Base-by-base conservation (phyloP, 176 grass and related monocot genomes). In the Hordeum vulgare region DNA sequence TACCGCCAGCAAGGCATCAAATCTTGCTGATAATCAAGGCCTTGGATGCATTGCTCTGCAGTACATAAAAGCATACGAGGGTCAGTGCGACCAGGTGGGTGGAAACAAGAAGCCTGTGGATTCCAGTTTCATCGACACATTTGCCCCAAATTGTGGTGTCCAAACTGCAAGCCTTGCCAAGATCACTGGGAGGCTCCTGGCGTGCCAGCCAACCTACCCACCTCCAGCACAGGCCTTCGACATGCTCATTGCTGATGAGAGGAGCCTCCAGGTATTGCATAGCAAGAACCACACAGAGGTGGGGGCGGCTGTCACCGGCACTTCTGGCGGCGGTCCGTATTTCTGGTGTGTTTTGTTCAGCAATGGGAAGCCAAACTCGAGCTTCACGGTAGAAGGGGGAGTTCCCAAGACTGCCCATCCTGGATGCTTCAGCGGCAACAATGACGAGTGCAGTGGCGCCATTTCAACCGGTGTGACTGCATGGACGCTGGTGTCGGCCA, bases 271-370 rank as follows among this genome's bases (percentile, higher is more conserved):
- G 37, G 60, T 96, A 9, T 7, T 99, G 60, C 86, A 99, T 21
- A 75, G 71, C 80, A 99, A 94, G 84, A 99, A 94, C 80, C 93
- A 99, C 77, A 90, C 87, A 0, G 80, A 95, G 82, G 81, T 96
- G 17, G 96, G 91, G 15, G 91, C 91, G 3, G 93, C 93, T 4
- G 85, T 94, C 31, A 96, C 70, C 4, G 91, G 93, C 35, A 99
- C 83, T 0, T 91, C 92, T 23, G 75, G 85, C 3, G 70, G 74
- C 2, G 77, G 87, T 0, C 96, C 93, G 1, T 96, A 98, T 83
- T 98, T 98, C 41, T 98, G 89, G 89, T 98, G 96, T 24, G 64
- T 99, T 70, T 45, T 99, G 29, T 96, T 99, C 85, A 99, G 96
- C 35, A 83, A 67, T 11, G 93, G 91, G 57, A 99, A 92, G 80